Evolutionary conservation across 495 filamentous ascomycete species (phyloP), one percentile per base, ranked within the genome.

Genomic region (Beverwykella pulmonaria): DNA sequence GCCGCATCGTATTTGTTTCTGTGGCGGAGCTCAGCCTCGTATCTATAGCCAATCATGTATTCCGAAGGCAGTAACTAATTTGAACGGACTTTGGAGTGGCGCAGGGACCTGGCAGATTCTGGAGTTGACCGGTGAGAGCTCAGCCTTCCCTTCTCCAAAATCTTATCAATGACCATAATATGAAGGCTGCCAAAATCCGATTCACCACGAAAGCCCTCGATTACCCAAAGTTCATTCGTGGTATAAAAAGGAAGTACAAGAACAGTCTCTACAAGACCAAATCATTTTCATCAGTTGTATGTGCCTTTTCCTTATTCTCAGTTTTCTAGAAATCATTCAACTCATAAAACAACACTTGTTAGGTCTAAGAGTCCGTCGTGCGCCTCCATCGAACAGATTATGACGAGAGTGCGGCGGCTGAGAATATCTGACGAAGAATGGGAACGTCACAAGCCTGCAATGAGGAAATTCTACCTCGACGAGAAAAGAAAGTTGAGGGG

Each of bases 121-220:
- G 39, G 39, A 3, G 8, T n/a, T 44, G 5, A 44, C 39, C 39
- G 39, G 39, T 44, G 39, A 44, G 30, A 4, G 39, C 22, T 52
- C 48, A 52, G 48, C 48, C 19, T 52, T 48, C 6, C n/a, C 5
- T 48, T 4, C 19, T 29, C 48, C 48, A 52, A 52, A 52, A 52
- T 52, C 48, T 52, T 6, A 9, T 52, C 26, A 3, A 8, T 3
- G 6, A 2, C 48, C 20, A 8, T 3, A 52, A 25, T 29, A 25
- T 25, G 26, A 52, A 52, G 3, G 23, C 22, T 3, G 23, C 26
- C 20, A 52, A n/a, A 23, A 29, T 52, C 26, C 15, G 15, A n/a
- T n/a, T 12, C 17, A 44, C 39, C 15, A 34, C 39, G 5, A 44
- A n/a, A 44, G 17, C 17, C 39, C 15, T 44, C 17, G 8, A 15